Evolutionary conservation across 805 yeast genomes (phyloP), one percentile per base, ranked within the genome.

Genomic region (Candida takata): DNA sequence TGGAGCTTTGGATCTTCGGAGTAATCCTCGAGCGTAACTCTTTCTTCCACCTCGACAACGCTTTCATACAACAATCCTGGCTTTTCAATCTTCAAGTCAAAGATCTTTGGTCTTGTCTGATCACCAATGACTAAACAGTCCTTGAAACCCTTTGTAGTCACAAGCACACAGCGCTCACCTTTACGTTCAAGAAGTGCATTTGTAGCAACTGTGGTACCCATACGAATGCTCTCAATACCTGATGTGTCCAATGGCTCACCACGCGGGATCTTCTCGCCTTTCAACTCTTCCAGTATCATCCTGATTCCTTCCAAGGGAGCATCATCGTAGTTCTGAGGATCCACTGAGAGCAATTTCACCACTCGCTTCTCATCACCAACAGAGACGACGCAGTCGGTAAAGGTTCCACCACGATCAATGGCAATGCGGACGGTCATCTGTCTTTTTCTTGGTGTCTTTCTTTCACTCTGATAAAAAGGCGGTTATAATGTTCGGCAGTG

Each of bases 151-250:
- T 77, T 81, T 12, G 97, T 84, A 3, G 95, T 86, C 5, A 88
- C 59, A 40, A 90, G 67, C 2, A 92, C 94, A 48, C 94, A 88
- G 23, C 77, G 64, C 38, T 87, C 94, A 34, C 97, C 98, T 53
- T 87, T 87, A 43, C 97, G 70, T 54, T 90, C 97, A 41, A 90
- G 67, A 24, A 92, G 69, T 2, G 97, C 96, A 61, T 90, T 90
- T 7, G 97, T 90, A 2, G 98, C 97, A 9, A 87, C 92, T 0
- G 97, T 88, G 4, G 97, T 87, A 3, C 97, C 97, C 83, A 88
- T 79, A 37, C 95, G 67, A 32, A 87, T 75, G 29, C 79, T 72
- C 36, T 74, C 77, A 26, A 86, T 82, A 3, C 61, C 59, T 4
- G 77, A 67, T 1, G 84, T 69, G 40, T 80, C 85, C 40, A 87